These are phyloP conservation scores for Lippia alba DNA, from an alignment of 305 asterid genomes.

Conservation along the genomic window DNA sequence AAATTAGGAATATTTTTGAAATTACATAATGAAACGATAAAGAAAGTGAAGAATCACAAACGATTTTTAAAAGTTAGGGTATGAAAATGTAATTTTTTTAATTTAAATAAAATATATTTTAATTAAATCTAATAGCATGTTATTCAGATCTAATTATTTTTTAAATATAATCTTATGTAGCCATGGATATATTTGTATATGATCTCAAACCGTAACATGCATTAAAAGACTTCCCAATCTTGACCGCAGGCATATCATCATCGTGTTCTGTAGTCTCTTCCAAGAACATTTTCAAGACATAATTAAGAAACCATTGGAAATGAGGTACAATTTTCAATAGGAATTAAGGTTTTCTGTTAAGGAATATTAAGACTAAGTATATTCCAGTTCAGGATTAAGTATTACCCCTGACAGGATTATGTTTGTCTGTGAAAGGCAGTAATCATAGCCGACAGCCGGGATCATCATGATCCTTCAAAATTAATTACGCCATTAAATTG, in stretches of 20 bases:
- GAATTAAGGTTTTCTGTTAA: constrained; percentile 26
- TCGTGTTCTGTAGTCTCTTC: constrained; percentile 1
- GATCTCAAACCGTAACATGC: no score
- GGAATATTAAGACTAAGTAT: constrained; percentile 33
- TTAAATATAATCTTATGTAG: no score
- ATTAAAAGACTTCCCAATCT: neutral
- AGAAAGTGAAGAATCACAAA: no score
- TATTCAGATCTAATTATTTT: no score
- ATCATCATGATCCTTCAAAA: constrained; percentile 29
- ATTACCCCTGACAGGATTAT: constrained; percentile 29
- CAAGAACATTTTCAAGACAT: constrained; percentile 31
- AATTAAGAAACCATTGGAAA: constrained; percentile 29
- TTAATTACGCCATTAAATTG: constrained; percentile 27
- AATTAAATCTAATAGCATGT: no score
- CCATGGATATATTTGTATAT: no score
- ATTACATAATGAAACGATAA: no score
- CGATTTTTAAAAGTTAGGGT: no score
- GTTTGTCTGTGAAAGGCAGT: constrained; percentile 33
- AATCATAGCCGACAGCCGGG: constrained; percentile 42
- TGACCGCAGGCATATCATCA: neutral
- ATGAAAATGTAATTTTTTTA: no score
- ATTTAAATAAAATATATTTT: no score
- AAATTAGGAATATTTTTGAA: no score
- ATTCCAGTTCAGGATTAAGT: constrained; percentile 14
- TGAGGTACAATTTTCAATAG: constrained; percentile 18